These are phyloP conservation scores for Linum trigynum DNA, from an alignment of 345 rosid species.

Conservation along the genomic window DNA sequence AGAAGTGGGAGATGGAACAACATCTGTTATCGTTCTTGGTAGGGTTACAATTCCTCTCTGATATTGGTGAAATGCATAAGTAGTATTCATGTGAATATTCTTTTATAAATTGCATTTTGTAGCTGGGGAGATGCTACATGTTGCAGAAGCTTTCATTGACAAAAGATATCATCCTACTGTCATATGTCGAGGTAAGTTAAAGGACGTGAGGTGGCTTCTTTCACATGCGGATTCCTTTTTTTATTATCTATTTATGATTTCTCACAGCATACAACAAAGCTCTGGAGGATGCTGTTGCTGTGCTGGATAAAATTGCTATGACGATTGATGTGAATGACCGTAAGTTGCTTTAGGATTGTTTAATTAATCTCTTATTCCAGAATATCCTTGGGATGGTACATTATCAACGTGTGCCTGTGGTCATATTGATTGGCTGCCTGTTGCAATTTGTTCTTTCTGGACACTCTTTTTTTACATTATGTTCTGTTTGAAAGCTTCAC, in stretches of 20 bases:
- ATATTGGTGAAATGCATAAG: background rate
- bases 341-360: constrained; percentile 26
- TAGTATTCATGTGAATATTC: background rate
- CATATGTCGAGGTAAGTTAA: constrained; percentile 63
- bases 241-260: background rate
- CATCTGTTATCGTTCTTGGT: constrained; percentile 95
- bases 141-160: constrained; percentile 83
- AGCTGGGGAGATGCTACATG: constrained; percentile 99
- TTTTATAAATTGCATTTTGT: background rate
- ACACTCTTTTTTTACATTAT: too few species aligned
- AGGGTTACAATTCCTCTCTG: constrained; percentile 9
- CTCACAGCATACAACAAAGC: constrained; percentile 85
- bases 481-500: too few species aligned
- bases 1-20: constrained; percentile 98
- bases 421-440: too few species aligned
- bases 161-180: constrained; percentile 93
- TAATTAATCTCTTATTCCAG: too few species aligned
- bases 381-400: too few species aligned
- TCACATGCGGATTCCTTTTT: background rate
- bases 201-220: background rate
- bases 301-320: constrained; percentile 89
- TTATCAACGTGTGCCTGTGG: too few species aligned
- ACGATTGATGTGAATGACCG: constrained; percentile 71
- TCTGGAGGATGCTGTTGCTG: constrained; percentile 83
- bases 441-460: too few species aligned